phyloP scores from a whole-genome alignment of 129 eudicot genomes.

The Helianthus annuus region HanXRQr2.0-SUNRISE NC_035448.2:13004389-13004888 shows the following conservation, averaged over 20 bases:
- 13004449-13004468: too few relatives aligned
- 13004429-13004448: slow-evolving; percentile 69
- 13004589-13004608: slow-evolving; percentile 98
- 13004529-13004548: slow-evolving; percentile 11
- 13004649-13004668: not conserved
- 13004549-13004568: slow-evolving; percentile 91
- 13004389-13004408: slow-evolving; percentile 84
- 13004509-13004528: not conserved
- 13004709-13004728: not conserved
- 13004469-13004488: too few relatives aligned
- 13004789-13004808: not conserved
- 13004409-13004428: slow-evolving; percentile 95
- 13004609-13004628: slow-evolving; percentile 81
- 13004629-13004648: slow-evolving; percentile 42
- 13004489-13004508: not conserved
- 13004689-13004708: not conserved
- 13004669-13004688: slow-evolving; percentile 1
- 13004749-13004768: not conserved
- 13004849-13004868: not conserved
- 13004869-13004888: slow-evolving; percentile 81
- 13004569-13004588: slow-evolving; percentile 89
- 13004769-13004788: not conserved
- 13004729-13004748: not conserved
- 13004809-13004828: not conserved
- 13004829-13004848: too few relatives aligned